Evolutionary conservation across 2,329 filamentous ascomycete species (phyloP).

Genomic region (Scolecobasidium constrictum): DNA sequence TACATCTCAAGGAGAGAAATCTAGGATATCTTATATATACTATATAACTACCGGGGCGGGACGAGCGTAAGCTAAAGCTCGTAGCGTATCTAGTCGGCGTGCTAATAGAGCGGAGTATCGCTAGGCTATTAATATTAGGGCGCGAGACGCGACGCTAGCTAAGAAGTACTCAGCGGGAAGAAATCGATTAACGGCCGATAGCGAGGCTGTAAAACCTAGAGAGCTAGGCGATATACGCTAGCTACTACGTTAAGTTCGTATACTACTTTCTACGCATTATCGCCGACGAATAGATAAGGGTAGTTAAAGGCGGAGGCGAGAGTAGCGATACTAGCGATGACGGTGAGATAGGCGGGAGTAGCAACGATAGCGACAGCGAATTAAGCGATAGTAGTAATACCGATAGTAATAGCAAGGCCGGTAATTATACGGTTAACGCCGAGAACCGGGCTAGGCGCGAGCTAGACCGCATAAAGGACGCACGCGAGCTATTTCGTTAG

Average conservation of each 20-base stretch:
- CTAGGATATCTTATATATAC: slow-evolving; percentile 1
- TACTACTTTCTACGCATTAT: slow-evolving; percentile 13
- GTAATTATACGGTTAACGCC: too few relatives aligned
- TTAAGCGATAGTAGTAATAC: not conserved
- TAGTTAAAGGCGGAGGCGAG: not conserved
- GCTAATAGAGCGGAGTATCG: slow-evolving; percentile 12
- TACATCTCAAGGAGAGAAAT: slow-evolving; percentile 7
- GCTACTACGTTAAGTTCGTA: slow-evolving; percentile 13
- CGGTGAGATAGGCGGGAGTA: not conserved
- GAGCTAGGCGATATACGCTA: slow-evolving; percentile 13
- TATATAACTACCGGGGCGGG: not conserved
- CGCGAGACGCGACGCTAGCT: slow-evolving; percentile 13
- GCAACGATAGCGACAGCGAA: not conserved
- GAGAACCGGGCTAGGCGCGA: not conserved
- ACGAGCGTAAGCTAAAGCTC: not conserved
- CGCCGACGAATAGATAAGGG: slow-evolving; percentile 1
- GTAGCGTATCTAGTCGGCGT: slow-evolving; percentile 6
- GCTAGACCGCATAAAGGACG: not conserved
- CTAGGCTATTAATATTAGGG: slow-evolving; percentile 10
- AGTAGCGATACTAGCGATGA: not conserved
- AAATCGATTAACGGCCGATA: slow-evolving; percentile 12
- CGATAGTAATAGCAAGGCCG: slow-evolving; percentile 1
- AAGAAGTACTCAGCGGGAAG: slow-evolving; percentile 11
- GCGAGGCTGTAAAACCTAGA: slow-evolving; percentile 13
- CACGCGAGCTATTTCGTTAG: not conserved